phyloP scores from a whole-genome alignment of 768 basidiomycete species.

The Coprinellus micaceus region DNA sequence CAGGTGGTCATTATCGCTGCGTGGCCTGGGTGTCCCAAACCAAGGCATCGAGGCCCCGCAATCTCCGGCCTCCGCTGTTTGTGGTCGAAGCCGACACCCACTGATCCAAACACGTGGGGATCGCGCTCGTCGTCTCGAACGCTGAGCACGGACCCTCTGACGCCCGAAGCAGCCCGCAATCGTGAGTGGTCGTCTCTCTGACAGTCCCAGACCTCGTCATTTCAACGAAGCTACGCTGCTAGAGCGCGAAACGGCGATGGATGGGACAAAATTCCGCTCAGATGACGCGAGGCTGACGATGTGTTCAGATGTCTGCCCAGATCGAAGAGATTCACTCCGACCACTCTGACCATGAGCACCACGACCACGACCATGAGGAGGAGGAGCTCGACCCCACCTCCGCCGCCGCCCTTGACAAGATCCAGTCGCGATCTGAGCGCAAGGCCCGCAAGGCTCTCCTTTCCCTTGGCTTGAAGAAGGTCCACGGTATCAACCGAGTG shows the following conservation, averaged over 20 bases:
- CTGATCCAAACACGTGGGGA: constrained; percentile 26
- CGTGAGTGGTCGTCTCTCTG: constrained; percentile 7
- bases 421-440: constrained; percentile 91
- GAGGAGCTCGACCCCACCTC: constrained; percentile 80
- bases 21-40: no score
- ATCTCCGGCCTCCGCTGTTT: constrained; percentile 6
- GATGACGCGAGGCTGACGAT: constrained; percentile 31
- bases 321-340: constrained; percentile 84
- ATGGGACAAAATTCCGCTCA: constrained; percentile 23
- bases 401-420: constrained; percentile 83
- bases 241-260: constrained; percentile 24
- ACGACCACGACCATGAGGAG: constrained; percentile 36
- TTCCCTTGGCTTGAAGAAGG: constrained; percentile 87
- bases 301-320: constrained; percentile 66
- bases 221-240: neutral
- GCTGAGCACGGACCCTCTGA: constrained; percentile 30
- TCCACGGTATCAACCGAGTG: constrained; percentile 90
- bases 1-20: no score
- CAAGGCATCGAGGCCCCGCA: no score
- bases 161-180: constrained; percentile 2
- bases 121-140: constrained; percentile 31
- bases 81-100: constrained; percentile 23
- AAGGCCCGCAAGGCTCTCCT: constrained; percentile 94
- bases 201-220: constrained; percentile 2
- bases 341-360: constrained; percentile 66